These are phyloP conservation scores for Neoboletus brunneissimus DNA, from an alignment of 768 basidiomycete species.

Conservation along the genomic window DNA sequence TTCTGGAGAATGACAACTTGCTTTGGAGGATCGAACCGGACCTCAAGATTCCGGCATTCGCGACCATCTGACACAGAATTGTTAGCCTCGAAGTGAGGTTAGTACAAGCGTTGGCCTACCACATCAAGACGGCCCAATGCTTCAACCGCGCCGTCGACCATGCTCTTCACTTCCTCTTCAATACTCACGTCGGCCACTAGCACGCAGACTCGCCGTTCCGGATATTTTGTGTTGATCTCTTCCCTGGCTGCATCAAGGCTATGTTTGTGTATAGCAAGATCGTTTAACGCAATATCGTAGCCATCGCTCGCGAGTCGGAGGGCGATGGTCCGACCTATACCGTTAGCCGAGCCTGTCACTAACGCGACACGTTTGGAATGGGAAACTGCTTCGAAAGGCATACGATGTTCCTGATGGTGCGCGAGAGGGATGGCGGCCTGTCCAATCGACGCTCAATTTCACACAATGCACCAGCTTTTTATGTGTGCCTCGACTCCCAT, in stretches of 20 bases:
- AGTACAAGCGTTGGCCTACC: conserved; percentile 17
- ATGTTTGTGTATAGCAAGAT: conserved; percentile 24
- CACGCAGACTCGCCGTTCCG: conserved; percentile 7
- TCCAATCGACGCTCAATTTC: neutral
- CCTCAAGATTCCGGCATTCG: conserved; percentile 19
- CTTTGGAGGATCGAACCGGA: conserved; percentile 8
- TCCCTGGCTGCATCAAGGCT: conserved; percentile 14
- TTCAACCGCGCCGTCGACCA: conserved; percentile 27
- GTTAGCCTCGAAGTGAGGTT: conserved; percentile 2
- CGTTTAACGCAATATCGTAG: conserved; percentile 36
- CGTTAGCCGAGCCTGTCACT: conserved; percentile 32
- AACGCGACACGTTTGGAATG: conserved; percentile 30
- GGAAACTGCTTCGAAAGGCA: conserved; percentile 5
- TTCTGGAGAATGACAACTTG: neutral
- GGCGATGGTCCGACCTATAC: conserved; percentile 36
- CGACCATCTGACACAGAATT: conserved; percentile 12
- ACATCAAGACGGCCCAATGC: conserved; percentile 34
- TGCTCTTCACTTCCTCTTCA: conserved; percentile 31
- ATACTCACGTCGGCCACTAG: conserved; percentile 26
- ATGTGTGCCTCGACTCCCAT: neutral
- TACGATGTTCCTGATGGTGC: neutral
- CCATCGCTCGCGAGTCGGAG: conserved; percentile 37
- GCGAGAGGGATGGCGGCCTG: neutral
- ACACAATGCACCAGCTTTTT: neutral
- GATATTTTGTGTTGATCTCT: conserved; percentile 12